These are phyloP conservation scores for Dissophora globulifera DNA, from an alignment of 192 early-diverging fungal genomes.

Conservation along the genomic window DNA sequence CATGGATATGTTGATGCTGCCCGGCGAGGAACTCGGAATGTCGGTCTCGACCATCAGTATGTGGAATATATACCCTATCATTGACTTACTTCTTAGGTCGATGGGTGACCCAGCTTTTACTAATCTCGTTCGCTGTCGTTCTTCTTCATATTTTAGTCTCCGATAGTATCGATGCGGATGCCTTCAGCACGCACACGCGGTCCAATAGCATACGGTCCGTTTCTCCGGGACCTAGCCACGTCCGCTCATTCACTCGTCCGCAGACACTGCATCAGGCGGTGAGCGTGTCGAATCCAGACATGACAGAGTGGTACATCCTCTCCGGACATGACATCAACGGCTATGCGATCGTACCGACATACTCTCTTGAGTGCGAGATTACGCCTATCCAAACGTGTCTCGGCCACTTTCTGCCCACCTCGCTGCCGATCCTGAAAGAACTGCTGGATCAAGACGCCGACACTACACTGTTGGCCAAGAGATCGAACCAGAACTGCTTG, in stretches of 20 bases:
- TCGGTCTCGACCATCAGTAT: slow-evolving; percentile 40
- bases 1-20: slow-evolving; percentile 54
- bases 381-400: slow-evolving; percentile 42
- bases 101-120: too few species aligned
- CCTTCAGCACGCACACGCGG: slow-evolving; percentile 34
- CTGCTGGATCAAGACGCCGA: slow-evolving; percentile 42
- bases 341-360: slow-evolving; percentile 48
- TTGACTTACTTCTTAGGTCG: too few species aligned
- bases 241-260: slow-evolving; percentile 9
- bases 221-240: slow-evolving; percentile 30
- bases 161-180: slow-evolving; percentile 46
- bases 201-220: slow-evolving; percentile 36
- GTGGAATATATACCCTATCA: background rate
- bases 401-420: slow-evolving; percentile 40
- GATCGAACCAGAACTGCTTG: slow-evolving; percentile 39
- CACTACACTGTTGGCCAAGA: slow-evolving; percentile 19
- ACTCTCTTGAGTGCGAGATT: slow-evolving; percentile 48
- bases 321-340: slow-evolving; percentile 50
- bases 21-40: slow-evolving; percentile 44
- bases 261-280: slow-evolving; percentile 43
- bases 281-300: slow-evolving; percentile 50
- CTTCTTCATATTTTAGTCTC: slow-evolving; percentile 19
- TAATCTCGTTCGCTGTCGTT: background rate
- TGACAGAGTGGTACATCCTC: slow-evolving; percentile 53
- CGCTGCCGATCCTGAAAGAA: slow-evolving; percentile 43